Evolutionary conservation across 768 basidiomycete genomes (phyloP).

Genomic region (Podaxis mareebaensis): DNA sequence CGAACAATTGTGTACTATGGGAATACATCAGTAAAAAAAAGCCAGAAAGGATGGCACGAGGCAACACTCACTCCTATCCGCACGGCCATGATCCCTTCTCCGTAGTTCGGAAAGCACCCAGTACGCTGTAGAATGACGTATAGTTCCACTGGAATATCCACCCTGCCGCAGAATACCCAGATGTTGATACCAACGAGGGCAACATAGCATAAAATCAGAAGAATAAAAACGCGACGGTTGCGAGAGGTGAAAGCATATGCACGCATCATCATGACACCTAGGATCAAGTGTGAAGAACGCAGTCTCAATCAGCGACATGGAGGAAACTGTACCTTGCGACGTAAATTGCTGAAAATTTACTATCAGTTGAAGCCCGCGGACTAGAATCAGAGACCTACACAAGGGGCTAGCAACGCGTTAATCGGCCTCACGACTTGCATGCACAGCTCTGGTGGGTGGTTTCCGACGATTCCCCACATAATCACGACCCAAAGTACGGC

Average conservation of each 20-base stretch:
- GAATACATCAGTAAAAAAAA: constrained; percentile 1
- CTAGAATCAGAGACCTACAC: constrained; percentile 24
- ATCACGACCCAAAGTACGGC: constrained; percentile 36
- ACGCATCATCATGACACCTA: constrained; percentile 46
- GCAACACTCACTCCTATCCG: constrained; percentile 33
- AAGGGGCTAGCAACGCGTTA: constrained; percentile 34
- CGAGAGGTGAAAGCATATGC: constrained; percentile 44
- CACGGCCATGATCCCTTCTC: constrained; percentile 28
- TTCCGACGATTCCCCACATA: constrained; percentile 37
- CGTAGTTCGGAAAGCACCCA: constrained; percentile 42
- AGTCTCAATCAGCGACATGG: not conserved
- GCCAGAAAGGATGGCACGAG: not conserved
- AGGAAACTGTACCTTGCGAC: constrained; percentile 33
- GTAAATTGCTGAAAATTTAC: constrained; percentile 36
- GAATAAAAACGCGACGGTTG: constrained; percentile 26
- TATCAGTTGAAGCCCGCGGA: not conserved
- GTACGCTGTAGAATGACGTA: constrained; percentile 28
- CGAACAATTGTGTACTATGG: constrained; percentile 25
- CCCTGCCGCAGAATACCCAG: constrained; percentile 36
- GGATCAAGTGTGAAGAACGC: not conserved
- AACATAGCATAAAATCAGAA: constrained; percentile 32
- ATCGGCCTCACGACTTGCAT: constrained; percentile 29
- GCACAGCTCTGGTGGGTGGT: constrained; percentile 34
- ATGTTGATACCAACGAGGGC: constrained; percentile 33
- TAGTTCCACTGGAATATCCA: constrained; percentile 23